Evolutionary conservation across 495 filamentous ascomycete species (phyloP), one percentile per base, ranked within the genome.

Genomic region (Penicillium salamii): DNA sequence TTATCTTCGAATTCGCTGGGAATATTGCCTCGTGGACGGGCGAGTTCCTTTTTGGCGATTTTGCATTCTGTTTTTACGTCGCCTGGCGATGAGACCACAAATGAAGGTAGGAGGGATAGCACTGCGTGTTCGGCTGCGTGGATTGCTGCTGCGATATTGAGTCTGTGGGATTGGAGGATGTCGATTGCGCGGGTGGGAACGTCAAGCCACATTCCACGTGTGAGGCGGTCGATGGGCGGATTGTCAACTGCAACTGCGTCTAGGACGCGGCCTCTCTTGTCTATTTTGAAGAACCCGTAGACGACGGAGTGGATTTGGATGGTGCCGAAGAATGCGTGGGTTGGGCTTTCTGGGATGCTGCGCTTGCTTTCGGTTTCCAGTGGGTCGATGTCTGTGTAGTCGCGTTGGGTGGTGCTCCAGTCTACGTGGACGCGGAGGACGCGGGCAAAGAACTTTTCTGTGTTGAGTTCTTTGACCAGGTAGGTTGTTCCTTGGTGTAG

Each of bases 21-120:
- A 3, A 57, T 55, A 19, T 65, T 65, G 15, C 65, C 69, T 6
- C 53, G 56, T 6, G 61, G 54, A 5, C 50, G 58, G 13, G 66
- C 67, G 2, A 76, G 53, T 60, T 89, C 83, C 47, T 83, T 82
- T 57, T 85, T 82, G 15, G 89, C 85, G 38, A 96, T 91, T 69
- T 98, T 97, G 59, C 93, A 98, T 70, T 97, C 93, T 1, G 93
- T 97, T 15, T 88, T 84, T 13, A 97, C 90, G 52, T 96, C 91
- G 39, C 88, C 90, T 3, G 87, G 85, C 69, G 91, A 85, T 52
- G 81, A 86, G 49, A 96, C 80, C 20, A 97, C 90, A 58, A 93
- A 96, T 32, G 87, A 90, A 0, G 91, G 91, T 66, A 98, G 83
- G 0, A 97, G 75, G 28, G 81, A 86, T 23, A 97, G 76, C 44